A percentile compares a stretch with the other conserved stretches of the same genome.
phyloP scores from a whole-genome alignment of 805 yeast genomes.

The Candida tibetensis region DNA sequence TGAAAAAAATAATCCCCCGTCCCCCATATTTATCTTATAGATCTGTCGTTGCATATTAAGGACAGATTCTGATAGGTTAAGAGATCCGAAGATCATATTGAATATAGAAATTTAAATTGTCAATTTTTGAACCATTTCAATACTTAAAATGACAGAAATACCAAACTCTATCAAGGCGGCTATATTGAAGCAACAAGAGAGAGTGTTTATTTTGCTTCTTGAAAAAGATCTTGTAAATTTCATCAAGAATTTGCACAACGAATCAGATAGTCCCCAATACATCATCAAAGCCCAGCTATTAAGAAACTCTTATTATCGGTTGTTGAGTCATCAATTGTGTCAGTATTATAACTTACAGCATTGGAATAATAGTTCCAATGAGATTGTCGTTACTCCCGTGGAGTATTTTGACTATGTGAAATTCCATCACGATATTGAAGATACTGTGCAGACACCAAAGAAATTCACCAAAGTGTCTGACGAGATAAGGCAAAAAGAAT shows the following conservation, averaged over 20 bases:
- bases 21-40: no score
- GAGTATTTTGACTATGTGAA: slow-evolving; percentile 14
- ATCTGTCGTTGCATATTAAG: no score
- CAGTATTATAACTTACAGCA: slow-evolving; percentile 65
- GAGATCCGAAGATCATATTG: no score
- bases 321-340: slow-evolving; percentile 68
- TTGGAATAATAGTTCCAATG: slow-evolving; percentile 21
- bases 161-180: slow-evolving; percentile 19
- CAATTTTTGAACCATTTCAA: no score
- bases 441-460: background rate
- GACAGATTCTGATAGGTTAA: no score
- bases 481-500: background rate
- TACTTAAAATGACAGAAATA: slow-evolving; percentile 14
- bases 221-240: slow-evolving; percentile 21
- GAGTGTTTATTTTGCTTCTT: slow-evolving; percentile 18
- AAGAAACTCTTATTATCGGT: slow-evolving; percentile 66
- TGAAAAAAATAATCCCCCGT: no score
- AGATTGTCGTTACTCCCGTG: slow-evolving; percentile 20
- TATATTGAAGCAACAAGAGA: slow-evolving; percentile 19
- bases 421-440: slow-evolving; percentile 1
- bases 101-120: no score
- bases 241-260: slow-evolving; percentile 28
- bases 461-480: background rate
- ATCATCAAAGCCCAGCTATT: slow-evolving; percentile 28
- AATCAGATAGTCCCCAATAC: slow-evolving; percentile 16